Conservation (phyloP, 305 asterid genomes). For the Solanum hybrid region DNA sequence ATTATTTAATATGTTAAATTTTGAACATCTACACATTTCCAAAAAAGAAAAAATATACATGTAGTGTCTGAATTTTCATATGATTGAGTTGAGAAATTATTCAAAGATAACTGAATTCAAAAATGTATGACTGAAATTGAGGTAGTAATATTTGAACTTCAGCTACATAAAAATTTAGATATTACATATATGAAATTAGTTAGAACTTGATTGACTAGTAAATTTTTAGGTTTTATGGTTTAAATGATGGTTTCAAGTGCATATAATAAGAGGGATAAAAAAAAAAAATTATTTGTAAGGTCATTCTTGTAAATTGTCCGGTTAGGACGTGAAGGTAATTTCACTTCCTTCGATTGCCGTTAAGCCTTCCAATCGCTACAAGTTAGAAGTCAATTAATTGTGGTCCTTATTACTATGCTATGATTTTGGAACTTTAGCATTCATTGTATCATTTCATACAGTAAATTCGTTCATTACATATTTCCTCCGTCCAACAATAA, state of each 20-base stretch:
- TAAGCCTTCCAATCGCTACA: neutral
- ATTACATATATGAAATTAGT: neutral
- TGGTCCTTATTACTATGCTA: neutral
- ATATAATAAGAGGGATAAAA: neutral
- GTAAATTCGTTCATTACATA: neutral
- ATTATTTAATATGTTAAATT: neutral
- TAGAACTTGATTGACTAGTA: neutral
- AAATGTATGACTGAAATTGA: rapidly evolving
- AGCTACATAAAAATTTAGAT: neutral
- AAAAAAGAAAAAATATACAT: neutral
- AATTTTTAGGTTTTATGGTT: neutral
- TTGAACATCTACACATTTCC: neutral
- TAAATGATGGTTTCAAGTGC: neutral
- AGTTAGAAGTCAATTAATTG: neutral
- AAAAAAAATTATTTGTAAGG: neutral
- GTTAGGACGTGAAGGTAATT: neutral
- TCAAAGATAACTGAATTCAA: no score
- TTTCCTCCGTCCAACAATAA: rapidly evolving
- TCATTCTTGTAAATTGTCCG: neutral
- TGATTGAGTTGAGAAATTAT: neutral
- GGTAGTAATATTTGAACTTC: neutral
- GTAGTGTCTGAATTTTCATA: neutral
- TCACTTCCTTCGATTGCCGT: neutral
- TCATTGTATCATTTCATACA: neutral
- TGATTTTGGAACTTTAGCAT: neutral